These are phyloP conservation scores for Diplodia mutila DNA, from an alignment of 2,329 filamentous ascomycete species.

Conservation along the genomic window DNA sequence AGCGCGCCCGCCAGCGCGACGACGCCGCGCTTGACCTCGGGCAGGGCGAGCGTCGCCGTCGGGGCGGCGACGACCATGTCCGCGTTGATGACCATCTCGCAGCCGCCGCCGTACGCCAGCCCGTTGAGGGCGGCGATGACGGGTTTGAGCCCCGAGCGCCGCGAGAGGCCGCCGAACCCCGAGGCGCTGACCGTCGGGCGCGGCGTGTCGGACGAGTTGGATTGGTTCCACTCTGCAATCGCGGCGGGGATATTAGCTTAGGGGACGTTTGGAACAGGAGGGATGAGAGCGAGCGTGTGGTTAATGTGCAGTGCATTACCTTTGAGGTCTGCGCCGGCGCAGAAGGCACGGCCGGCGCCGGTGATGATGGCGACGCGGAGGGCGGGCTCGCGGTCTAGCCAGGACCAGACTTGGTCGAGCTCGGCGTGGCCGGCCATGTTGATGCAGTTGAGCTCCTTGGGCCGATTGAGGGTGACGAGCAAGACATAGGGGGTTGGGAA, in stretches of 20 bases:
- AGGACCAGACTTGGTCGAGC: slow-evolving; percentile 27
- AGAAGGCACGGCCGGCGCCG: slow-evolving; percentile 30
- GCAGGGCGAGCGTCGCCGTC: slow-evolving; percentile 33
- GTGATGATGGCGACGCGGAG: slow-evolving; percentile 30
- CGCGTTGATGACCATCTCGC: slow-evolving; percentile 35
- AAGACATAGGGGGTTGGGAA: slow-evolving; percentile 24
- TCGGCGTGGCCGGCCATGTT: slow-evolving; percentile 26
- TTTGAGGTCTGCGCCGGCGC: slow-evolving; percentile 30
- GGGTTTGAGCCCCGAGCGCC: slow-evolving; percentile 62
- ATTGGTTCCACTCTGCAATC: slow-evolving; percentile 17
- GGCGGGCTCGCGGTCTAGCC: slow-evolving; percentile 27
- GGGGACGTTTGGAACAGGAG: neutral
- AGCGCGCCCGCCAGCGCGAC: slow-evolving; percentile 34
- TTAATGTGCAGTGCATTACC: slow-evolving; percentile 9
- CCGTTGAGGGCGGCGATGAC: slow-evolving; percentile 65
- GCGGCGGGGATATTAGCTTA: neutral
- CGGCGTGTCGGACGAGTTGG: neutral
- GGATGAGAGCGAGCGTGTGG: neutral
- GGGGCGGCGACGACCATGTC: slow-evolving; percentile 35
- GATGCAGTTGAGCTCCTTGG: slow-evolving; percentile 30
- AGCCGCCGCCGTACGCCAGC: slow-evolving; percentile 40
- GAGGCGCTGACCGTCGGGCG: neutral
- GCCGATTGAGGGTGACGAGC: slow-evolving; percentile 29
- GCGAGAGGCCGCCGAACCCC: slow-evolving; percentile 61
- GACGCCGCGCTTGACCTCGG: slow-evolving; percentile 37